These are phyloP conservation scores for Hyaloscypha bicolor DNA, from an alignment of 495 filamentous ascomycete genomes.

Conservation along the genomic window DNA sequence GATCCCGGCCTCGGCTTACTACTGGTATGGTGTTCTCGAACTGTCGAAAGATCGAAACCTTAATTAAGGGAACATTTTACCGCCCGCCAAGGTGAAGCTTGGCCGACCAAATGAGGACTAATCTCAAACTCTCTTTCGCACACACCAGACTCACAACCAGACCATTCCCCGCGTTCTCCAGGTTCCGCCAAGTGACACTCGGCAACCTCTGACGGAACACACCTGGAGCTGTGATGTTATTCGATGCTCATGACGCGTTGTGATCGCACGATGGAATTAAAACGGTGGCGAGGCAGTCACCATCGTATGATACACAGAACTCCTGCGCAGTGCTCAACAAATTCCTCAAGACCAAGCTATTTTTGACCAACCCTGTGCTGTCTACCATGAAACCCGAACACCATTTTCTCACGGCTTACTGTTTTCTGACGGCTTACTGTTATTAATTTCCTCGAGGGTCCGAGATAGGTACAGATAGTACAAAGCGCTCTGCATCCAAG, in stretches of 20 bases:
- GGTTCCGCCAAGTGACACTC: background rate
- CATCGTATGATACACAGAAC: background rate
- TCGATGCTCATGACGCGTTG: background rate
- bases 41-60: background rate
- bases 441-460: background rate
- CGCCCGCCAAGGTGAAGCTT: background rate
- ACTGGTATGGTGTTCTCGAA: background rate
- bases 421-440: background rate
- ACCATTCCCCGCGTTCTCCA: background rate
- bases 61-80: background rate
- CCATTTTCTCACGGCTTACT: background rate
- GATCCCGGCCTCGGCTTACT: background rate
- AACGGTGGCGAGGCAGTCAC: background rate
- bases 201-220: background rate
- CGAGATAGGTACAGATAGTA: background rate
- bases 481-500: background rate
- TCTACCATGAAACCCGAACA: too few relatives aligned
- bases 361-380: too few relatives aligned
- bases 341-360: too few relatives aligned
- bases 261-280: background rate
- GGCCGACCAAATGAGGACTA: background rate
- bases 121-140: background rate
- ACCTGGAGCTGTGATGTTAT: background rate
- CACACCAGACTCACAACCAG: background rate
- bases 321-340: too few relatives aligned